Conservation (phyloP, 257 asterid species). For the Cinchona pubescens region DNA sequence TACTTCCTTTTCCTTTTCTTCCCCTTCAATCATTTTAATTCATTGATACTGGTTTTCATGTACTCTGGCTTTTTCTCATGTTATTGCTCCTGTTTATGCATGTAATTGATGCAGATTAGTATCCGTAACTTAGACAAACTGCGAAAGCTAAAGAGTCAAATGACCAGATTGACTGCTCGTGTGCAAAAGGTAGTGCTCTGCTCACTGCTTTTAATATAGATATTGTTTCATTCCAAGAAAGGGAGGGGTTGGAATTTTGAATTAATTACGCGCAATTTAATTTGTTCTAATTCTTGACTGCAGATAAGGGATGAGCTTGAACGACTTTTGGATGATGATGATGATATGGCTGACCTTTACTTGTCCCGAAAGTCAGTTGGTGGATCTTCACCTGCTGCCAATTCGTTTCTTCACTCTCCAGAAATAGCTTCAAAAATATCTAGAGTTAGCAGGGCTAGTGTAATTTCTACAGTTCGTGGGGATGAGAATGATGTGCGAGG, state of each 20-base stretch:
- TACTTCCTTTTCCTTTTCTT: neutral
- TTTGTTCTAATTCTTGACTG: slow-evolving; percentile 20
- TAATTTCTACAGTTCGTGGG: slow-evolving; percentile 73
- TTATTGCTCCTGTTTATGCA: neutral
- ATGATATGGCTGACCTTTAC: slow-evolving; percentile 96
- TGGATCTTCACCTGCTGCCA: slow-evolving; percentile 66
- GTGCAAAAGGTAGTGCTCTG: slow-evolving; percentile 70
- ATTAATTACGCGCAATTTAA: neutral
- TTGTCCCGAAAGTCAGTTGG: slow-evolving; percentile 74
- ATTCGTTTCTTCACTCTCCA: slow-evolving; percentile 74
- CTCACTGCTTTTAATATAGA: too few relatives aligned
- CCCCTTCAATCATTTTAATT: too few relatives aligned
- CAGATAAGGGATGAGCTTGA: slow-evolving; percentile 97
- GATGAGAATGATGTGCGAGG: slow-evolving; percentile 91
- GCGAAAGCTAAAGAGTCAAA: slow-evolving; percentile 83
- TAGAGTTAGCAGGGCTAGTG: slow-evolving; percentile 81
- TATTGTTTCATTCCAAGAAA: too few relatives aligned
- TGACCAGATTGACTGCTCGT: slow-evolving; percentile 93
- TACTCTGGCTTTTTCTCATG: neutral
- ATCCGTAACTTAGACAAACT: slow-evolving; percentile 91
- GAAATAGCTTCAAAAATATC: slow-evolving; percentile 86
- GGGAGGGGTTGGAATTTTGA: neutral
- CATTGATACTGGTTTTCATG: too few relatives aligned
- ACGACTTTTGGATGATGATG: slow-evolving; percentile 95
- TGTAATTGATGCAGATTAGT: slow-evolving; percentile 52